Base-by-base conservation (phyloP, 2,329 filamentous ascomycete species). In the Penicillium brasilianum region DNA sequence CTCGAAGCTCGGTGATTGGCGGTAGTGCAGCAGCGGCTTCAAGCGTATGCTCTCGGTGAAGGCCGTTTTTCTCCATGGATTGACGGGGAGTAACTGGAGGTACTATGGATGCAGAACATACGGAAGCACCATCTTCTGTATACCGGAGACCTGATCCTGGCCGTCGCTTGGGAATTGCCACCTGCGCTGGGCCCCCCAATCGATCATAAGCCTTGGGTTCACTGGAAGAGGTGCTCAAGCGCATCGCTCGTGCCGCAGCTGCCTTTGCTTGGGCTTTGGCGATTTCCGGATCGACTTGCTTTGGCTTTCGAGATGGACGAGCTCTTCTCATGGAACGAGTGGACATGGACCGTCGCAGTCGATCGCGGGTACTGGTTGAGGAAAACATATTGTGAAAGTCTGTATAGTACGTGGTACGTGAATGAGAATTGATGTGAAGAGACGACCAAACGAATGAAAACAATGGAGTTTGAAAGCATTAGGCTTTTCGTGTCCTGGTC, bases 181-280 rank as follows among this genome's bases (percentile, higher is more conserved):
- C 62, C 43, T 61, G 67, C n/a, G 55, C 59, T 25, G 69, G 70
- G 0, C 72, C 74, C 13, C 73, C 73, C 13, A 74, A 39, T 28
- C 69, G 65, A 60, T 72, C 70, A 50, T 74, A 77, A 1, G 74
- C 69, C 32, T 65, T 66, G 1, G 69, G 71, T 7, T 71, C 71
- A 1, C 60, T 65, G 1, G 73, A 73, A 0, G 68, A 69, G 52
- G 70, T 71, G 14, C 65, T 70, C 2, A 74, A 76, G 30, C 77
- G 71, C 78, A 81, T 81, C 37, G 79, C 79, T 16, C 71, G 68
- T 14, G 77, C 76, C 8, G 79, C 79, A 46, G 79, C 79, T n/a
- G 76, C 73, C 9, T 75, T 70, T 18, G 78, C 78, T 62, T 78
- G 77, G 16, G 66, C 58, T 48, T 69, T 73, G 50, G 71, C 70